Conservation (phyloP, 2,329 filamentous ascomycete genomes). For the Cladosporium sp. region DNA sequence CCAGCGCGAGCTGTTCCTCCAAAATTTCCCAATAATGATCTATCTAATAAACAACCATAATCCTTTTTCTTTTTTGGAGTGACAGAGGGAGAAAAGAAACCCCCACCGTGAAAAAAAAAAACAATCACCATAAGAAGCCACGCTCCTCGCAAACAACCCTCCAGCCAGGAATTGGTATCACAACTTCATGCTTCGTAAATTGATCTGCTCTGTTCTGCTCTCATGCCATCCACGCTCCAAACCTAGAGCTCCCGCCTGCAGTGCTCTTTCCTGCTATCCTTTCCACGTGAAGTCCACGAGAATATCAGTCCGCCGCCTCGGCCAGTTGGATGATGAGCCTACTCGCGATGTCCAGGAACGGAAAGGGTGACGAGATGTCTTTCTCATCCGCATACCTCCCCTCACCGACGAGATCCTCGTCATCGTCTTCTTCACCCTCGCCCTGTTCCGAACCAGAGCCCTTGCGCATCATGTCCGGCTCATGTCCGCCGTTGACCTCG, state of each 20-base stretch:
- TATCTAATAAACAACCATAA: too few relatives aligned
- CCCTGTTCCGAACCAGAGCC: constrained; percentile 22
- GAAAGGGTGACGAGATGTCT: constrained; percentile 90
- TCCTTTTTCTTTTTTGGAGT: too few relatives aligned
- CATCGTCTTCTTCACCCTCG: constrained; percentile 26
- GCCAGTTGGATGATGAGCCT: constrained; percentile 90
- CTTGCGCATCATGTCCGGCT: constrained; percentile 17
- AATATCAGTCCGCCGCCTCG: constrained; percentile 62
- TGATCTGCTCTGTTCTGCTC: not conserved
- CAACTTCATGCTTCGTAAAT: constrained; percentile 9
- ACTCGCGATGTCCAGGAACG: constrained; percentile 90
- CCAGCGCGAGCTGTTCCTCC: constrained; percentile 8
- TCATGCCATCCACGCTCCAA: too few relatives aligned
- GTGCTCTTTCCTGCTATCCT: not conserved
- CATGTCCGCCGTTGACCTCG: constrained; percentile 26
- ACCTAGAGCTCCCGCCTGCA: not conserved
- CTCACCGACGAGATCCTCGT: constrained; percentile 34
- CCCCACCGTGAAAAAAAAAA: not conserved
- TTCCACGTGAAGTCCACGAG: not conserved
- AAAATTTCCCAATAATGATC: too few relatives aligned
- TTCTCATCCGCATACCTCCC: constrained; percentile 70
- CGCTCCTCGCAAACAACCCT: not conserved
- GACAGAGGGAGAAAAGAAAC: not conserved
- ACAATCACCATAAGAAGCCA: too few relatives aligned
- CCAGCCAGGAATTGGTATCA: constrained; percentile 5